Evolutionary conservation across 2,329 filamentous ascomycete species (phyloP).

Genomic region (Colletotrichum paranaense): DNA sequence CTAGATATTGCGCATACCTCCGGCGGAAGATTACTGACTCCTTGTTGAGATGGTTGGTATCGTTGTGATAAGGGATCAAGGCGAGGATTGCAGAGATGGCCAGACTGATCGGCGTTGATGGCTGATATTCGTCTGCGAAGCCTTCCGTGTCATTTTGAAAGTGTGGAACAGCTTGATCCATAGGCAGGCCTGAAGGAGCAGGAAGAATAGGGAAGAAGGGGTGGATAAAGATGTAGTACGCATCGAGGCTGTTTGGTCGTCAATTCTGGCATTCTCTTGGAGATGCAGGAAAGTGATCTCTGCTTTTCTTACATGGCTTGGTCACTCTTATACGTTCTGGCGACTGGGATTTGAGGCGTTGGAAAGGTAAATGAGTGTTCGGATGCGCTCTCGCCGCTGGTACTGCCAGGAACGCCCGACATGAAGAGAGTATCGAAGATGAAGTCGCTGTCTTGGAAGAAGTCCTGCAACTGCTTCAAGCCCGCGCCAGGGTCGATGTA

Average conservation of each 20-base stretch:
- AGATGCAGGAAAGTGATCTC: background rate
- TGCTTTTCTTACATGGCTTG: conserved; percentile 50
- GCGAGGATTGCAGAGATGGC: conserved; percentile 61
- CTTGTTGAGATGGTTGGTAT: conserved; percentile 46
- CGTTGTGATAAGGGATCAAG: conserved; percentile 57
- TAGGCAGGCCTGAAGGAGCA: conserved; percentile 48
- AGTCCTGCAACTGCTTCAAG: conserved; percentile 57
- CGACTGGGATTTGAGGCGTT: conserved; percentile 44
- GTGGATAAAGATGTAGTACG: conserved; percentile 65
- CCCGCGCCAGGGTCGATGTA: conserved; percentile 61
- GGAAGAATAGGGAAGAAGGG: conserved; percentile 62
- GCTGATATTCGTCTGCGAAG: conserved; percentile 49
- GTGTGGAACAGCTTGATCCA: conserved; percentile 47
- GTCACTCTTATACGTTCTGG: conserved; percentile 54
- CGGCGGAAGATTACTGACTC: conserved; percentile 57
- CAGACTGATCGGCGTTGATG: conserved; percentile 55
- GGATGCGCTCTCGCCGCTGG: conserved; percentile 34
- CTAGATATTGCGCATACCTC: conserved; percentile 60
- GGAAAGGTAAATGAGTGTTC: conserved; percentile 32
- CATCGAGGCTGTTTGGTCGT: conserved; percentile 48
- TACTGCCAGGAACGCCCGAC: conserved; percentile 34
- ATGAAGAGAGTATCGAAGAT: conserved; percentile 58
- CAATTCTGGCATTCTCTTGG: background rate
- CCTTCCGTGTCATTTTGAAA: conserved; percentile 49
- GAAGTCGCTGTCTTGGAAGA: conserved; percentile 58